phyloP scores from a whole-genome alignment of 1,284 basidiomycete species.

The Fereydounia khargensis region DNA sequence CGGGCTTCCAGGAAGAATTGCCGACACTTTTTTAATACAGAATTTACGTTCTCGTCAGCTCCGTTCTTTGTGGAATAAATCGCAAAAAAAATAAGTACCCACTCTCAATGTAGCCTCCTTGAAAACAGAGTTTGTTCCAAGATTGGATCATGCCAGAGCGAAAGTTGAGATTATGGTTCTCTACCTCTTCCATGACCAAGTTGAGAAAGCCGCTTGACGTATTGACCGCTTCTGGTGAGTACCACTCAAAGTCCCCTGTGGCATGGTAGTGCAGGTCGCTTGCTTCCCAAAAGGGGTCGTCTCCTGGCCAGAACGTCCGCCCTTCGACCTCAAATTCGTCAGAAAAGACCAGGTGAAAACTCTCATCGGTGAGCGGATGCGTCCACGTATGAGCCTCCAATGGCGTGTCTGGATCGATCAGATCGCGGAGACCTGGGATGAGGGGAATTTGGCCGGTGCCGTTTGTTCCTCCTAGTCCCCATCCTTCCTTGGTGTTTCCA shows the following conservation, averaged over 20 bases:
- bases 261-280: conserved; percentile 30
- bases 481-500: too few relatives aligned
- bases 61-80: too few relatives aligned
- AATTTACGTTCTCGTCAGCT: too few relatives aligned
- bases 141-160: conserved; percentile 44
- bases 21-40: conserved; percentile 4
- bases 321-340: conserved; percentile 78
- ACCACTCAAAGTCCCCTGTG: conserved; percentile 52
- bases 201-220: conserved; percentile 33
- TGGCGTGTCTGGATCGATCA: conserved; percentile 36
- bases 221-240: conserved; percentile 44
- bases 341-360: conserved; percentile 62
- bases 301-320: conserved; percentile 59
- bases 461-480: conserved; percentile 70
- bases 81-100: too few relatives aligned
- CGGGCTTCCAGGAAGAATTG: conserved; percentile 28
- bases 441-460: conserved; percentile 39
- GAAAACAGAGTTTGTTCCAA: conserved; percentile 54
- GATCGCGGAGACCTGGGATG: conserved; percentile 5
- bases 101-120: conserved; percentile 45
- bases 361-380: conserved; percentile 2
- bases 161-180: conserved; percentile 46
- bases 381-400: conserved; percentile 4
- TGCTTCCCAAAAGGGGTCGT: conserved; percentile 52
- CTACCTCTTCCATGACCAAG: conserved; percentile 26